phyloP scores from a whole-genome alignment of 1,284 basidiomycete species.

The Coniophora puteana region DNA sequence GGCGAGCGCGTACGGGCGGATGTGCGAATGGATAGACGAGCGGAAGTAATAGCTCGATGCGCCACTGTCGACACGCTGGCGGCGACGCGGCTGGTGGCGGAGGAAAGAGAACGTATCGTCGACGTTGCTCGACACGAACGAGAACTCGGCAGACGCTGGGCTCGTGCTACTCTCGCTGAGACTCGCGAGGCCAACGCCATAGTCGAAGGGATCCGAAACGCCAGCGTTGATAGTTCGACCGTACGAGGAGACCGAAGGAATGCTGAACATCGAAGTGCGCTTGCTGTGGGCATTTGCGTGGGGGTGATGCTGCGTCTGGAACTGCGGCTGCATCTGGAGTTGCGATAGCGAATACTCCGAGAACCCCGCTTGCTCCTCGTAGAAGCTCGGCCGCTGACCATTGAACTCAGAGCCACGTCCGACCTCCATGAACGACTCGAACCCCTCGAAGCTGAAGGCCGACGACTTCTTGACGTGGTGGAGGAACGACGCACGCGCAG shows the following conservation, averaged over 20 bases:
- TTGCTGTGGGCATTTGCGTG: conserved; percentile 41
- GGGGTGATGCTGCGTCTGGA: too few species aligned
- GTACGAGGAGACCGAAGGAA: conserved; percentile 80
- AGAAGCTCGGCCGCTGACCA: conserved; percentile 58
- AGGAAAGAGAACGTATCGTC: conserved; percentile 75
- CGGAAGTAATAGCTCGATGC: conserved; percentile 74
- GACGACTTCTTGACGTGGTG: conserved; percentile 49
- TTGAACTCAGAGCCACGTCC: conserved; percentile 70
- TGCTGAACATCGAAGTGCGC: conserved; percentile 68
- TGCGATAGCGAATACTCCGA: too few species aligned
- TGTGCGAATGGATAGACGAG: conserved; percentile 25
- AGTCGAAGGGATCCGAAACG: conserved; percentile 72
- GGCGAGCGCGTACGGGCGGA: conserved; percentile 33
- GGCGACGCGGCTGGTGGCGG: conserved; percentile 33
- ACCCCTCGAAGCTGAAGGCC: conserved; percentile 59
- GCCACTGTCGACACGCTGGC: conserved; percentile 67
- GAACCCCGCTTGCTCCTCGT: too few species aligned
- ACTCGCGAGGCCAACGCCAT: conserved; percentile 42
- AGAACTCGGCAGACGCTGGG: conserved; percentile 54
- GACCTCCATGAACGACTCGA: conserved; percentile 72
- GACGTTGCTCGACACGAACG: conserved; percentile 53
- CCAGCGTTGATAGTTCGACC: conserved; percentile 66
- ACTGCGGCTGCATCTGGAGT: too few species aligned
- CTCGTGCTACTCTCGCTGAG: conserved; percentile 45
- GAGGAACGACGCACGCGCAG: too few species aligned